Evolutionary conservation across 78 protist species (phyloP), one percentile per base, ranked within the genome.

Genomic region (Guillardia theta): DNA sequence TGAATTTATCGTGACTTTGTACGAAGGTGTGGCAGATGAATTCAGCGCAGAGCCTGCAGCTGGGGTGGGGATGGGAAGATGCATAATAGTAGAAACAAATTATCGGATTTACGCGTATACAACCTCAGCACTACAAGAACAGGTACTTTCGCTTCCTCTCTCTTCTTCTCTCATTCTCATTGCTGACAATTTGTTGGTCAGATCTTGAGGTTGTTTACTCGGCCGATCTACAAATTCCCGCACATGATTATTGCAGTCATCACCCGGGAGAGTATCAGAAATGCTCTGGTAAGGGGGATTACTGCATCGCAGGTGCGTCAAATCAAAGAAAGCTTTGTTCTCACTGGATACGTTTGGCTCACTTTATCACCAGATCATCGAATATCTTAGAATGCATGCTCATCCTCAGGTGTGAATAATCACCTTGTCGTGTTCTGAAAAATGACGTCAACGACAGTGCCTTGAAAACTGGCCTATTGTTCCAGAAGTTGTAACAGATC

Each of bases 101-200:
- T 80, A 44, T 48, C 12, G 90, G 50, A 30, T 80, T 48, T 80
- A 80, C 50, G 90, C 90, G 19, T 80, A 80, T 48, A 80, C 90
- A 24, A 44, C 53, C 53, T 80, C 90, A 0, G 36, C 27, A 30
- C 90, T 80, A 33, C 90, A 80, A 30, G 87, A 37, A 24, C 4
- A 24, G 8, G 47, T 5, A 15, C 87, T 15, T 64, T 33, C 43
- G 6, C 80, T 33, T 64, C 80, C 19, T 15, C 80, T 64, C 8
- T 12, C 80, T 50, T 50, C 6, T 58, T 30, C 70, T 58, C 44
- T 76, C 87, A 1, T 3, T 76, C 87, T 76, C 87, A 76, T 44
- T 64, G 37, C 12, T 33, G 6, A 22, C 80, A 19, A 6, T n/a
- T 30, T 33, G 44, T 64, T 33, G 9, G 12, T n/a, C 80, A 15